Evolutionary conservation across 208 protist genomes (phyloP).

Genomic region (Borovskyia barvae): DNA sequence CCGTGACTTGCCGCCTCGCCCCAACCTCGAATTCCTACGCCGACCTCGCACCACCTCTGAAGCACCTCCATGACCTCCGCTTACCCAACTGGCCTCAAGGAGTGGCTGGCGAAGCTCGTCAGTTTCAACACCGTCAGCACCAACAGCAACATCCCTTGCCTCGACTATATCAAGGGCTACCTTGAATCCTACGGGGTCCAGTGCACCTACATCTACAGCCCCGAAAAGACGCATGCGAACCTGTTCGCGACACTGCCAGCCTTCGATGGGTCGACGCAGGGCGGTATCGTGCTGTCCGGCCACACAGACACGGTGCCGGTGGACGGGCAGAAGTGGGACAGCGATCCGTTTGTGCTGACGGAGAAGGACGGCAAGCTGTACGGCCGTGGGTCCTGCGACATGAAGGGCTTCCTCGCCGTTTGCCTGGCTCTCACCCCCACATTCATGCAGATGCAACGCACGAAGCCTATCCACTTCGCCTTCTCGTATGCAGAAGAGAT

Average conservation of each 20-base stretch:
- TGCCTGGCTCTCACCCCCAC: constrained; percentile 28
- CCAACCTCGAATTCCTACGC: not conserved
- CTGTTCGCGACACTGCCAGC: constrained; percentile 45
- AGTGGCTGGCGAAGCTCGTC: constrained; percentile 41
- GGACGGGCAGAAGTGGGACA: constrained; percentile 42
- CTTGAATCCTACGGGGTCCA: constrained; percentile 23
- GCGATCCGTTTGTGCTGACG: constrained; percentile 31
- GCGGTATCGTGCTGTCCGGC: constrained; percentile 39
- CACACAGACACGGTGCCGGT: constrained; percentile 50
- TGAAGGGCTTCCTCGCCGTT: constrained; percentile 43
- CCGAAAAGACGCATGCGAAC: constrained; percentile 32
- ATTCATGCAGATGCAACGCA: constrained; percentile 28
- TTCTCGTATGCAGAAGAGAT: constrained; percentile 40
- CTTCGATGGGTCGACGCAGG: constrained; percentile 28
- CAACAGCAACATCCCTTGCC: constrained; percentile 33
- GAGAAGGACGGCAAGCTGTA: constrained; percentile 45
- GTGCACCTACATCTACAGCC: constrained; percentile 25
- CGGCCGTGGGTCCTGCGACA: constrained; percentile 45
- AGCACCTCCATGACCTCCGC: not conserved
- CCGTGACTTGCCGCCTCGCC: not conserved
- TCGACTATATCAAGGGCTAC: constrained; percentile 38
- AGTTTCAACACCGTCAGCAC: constrained; percentile 40
- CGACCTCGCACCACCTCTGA: not conserved
- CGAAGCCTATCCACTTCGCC: constrained; percentile 40
- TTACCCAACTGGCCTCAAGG: constrained; percentile 9